phyloP scores from a whole-genome alignment of 2,329 filamentous ascomycete genomes.

The Alternaria sp. region DNA sequence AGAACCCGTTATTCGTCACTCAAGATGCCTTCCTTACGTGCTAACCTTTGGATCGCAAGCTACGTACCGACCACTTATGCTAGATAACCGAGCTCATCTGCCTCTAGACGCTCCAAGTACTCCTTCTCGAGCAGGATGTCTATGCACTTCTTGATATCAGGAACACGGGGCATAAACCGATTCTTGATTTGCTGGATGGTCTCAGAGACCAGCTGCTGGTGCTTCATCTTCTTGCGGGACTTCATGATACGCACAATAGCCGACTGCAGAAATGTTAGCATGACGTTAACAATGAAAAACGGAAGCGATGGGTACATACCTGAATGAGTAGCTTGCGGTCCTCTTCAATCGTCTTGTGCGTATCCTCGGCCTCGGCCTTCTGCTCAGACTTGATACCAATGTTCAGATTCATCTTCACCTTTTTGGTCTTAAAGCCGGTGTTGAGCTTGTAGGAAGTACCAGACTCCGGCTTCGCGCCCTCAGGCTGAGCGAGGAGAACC shows the following conservation, averaged over 20 bases:
- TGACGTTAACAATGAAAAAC: not conserved
- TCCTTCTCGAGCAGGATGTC: conserved; percentile 99
- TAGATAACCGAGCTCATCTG: conserved; percentile 92
- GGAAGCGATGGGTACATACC: conserved; percentile 65
- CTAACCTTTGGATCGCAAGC: not conserved
- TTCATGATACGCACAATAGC: conserved; percentile 99
- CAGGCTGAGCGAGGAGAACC: conserved; percentile 76
- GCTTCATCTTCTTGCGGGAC: conserved; percentile 98
- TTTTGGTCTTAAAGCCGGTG: conserved; percentile 97
- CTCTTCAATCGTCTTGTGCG: conserved; percentile 99
- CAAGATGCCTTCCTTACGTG: not conserved
- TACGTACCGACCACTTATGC: conserved; percentile 63
- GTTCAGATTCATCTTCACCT: conserved; percentile 96
- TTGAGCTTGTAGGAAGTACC: conserved; percentile 87
- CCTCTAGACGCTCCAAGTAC: conserved; percentile 93
- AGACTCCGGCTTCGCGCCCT: conserved; percentile 76
- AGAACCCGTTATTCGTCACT: conserved; percentile 15
- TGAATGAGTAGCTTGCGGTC: conserved; percentile 96
- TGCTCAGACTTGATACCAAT: conserved; percentile 93
- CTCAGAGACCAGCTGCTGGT: conserved; percentile 90
- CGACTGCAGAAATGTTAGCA: conserved; percentile 68
- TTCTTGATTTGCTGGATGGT: conserved; percentile 94
- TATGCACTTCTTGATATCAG: conserved; percentile 99
- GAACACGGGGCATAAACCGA: conserved; percentile 90
- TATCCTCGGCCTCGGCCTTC: conserved; percentile 95